phyloP scores from a whole-genome alignment of 805 yeast genomes.

The Nakazawaea pomicola region DNA sequence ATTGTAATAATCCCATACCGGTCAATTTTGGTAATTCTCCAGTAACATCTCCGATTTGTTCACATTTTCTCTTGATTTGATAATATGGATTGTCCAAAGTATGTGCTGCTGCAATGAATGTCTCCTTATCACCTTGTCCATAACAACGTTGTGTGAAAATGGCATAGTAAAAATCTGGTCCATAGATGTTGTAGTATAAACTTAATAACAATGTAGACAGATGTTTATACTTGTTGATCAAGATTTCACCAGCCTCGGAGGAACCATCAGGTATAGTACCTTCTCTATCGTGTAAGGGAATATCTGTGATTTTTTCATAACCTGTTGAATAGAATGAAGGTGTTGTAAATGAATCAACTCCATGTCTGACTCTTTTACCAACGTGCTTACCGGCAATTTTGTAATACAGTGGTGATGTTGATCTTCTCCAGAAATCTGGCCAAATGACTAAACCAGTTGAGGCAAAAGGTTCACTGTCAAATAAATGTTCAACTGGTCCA shows the following conservation, averaged over 20 bases:
- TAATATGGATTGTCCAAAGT: slow-evolving; percentile 43
- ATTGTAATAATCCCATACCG: slow-evolving; percentile 12
- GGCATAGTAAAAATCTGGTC: slow-evolving; percentile 64
- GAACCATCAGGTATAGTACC: slow-evolving; percentile 65
- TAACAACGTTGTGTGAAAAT: slow-evolving; percentile 67
- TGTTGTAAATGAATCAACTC: slow-evolving; percentile 21
- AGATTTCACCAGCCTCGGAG: slow-evolving; percentile 65
- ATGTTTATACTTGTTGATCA: slow-evolving; percentile 58
- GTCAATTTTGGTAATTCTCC: slow-evolving; percentile 21
- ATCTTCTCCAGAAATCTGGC: slow-evolving; percentile 83
- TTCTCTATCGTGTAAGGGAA: slow-evolving; percentile 54
- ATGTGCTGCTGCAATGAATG: slow-evolving; percentile 66
- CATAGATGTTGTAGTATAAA: slow-evolving; percentile 60
- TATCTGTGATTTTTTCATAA: slow-evolving; percentile 17
- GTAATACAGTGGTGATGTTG: slow-evolving; percentile 67
- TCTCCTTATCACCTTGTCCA: slow-evolving; percentile 81
- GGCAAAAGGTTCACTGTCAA: slow-evolving; percentile 42
- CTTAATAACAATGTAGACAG: slow-evolving; percentile 53
- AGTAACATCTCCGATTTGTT: slow-evolving; percentile 39
- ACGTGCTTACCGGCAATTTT: slow-evolving; percentile 48
- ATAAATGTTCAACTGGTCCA: slow-evolving; percentile 31
- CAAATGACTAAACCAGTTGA: slow-evolving; percentile 57
- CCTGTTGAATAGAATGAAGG: slow-evolving; percentile 12
- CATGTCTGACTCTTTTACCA: slow-evolving; percentile 30
- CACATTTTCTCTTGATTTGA: slow-evolving; percentile 51